These are phyloP conservation scores for Escovopsis sp. DNA, from an alignment of 2,329 filamentous ascomycete species.

Conservation along the genomic window DNA sequence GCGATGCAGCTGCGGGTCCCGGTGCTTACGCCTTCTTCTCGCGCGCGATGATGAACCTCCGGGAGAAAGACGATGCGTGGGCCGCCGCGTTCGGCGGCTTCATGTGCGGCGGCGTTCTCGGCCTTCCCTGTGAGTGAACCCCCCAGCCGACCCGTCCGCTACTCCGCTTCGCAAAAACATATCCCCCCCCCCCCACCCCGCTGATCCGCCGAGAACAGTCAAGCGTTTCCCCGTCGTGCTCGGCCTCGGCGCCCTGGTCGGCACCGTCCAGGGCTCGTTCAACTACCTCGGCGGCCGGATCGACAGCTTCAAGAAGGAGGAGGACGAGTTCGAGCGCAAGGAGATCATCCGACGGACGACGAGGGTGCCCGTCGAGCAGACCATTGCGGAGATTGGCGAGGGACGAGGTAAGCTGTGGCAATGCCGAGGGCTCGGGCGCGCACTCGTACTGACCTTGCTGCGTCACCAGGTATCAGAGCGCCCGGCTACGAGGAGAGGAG, in stretches of 20 bases:
- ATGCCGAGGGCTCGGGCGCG: background rate
- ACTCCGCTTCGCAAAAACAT: too few relatives aligned
- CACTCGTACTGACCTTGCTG: background rate
- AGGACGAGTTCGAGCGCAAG: slow-evolving; percentile 62
- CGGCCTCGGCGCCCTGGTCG: slow-evolving; percentile 46
- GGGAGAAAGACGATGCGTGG: slow-evolving; percentile 66
- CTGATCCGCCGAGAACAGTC: slow-evolving; percentile 11
- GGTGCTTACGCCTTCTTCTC: slow-evolving; percentile 66
- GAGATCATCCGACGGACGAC: slow-evolving; percentile 59
- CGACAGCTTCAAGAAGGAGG: slow-evolving; percentile 35
- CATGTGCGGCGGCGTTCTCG: slow-evolving; percentile 56
- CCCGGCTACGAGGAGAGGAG: slow-evolving; percentile 77
- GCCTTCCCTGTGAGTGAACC: slow-evolving; percentile 49
- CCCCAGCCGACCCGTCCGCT: background rate
- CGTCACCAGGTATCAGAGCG: slow-evolving; percentile 61
- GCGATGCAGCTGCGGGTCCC: slow-evolving; percentile 37
- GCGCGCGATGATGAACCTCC: slow-evolving; percentile 66
- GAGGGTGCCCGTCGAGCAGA: slow-evolving; percentile 64
- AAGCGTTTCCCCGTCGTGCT: slow-evolving; percentile 53
- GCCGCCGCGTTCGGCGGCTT: slow-evolving; percentile 67
- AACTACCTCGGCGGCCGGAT: slow-evolving; percentile 54
- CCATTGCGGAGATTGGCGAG: slow-evolving; percentile 68
- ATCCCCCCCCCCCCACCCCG: too few relatives aligned
- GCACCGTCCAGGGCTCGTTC: slow-evolving; percentile 45
- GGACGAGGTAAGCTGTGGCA: slow-evolving; percentile 71